Conservation (phyloP, 805 yeast species). For the Lachancea fermentati region DNA sequence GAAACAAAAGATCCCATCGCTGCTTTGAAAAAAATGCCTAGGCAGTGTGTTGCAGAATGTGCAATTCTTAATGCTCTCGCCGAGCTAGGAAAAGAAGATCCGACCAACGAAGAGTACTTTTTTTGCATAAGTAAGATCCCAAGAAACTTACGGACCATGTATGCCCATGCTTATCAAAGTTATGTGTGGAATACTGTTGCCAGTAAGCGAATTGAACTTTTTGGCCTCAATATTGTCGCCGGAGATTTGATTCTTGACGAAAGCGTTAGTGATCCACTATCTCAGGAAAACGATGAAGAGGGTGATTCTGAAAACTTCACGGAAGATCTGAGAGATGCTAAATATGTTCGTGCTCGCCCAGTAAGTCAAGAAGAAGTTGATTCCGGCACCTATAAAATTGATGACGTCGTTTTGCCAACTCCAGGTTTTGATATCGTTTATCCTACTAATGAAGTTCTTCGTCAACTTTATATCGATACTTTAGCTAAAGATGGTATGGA, state of each 20-base stretch:
- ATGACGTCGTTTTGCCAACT: slow-evolving; percentile 88
- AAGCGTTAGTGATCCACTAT: slow-evolving; percentile 40
- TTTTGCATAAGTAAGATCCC: slow-evolving; percentile 86
- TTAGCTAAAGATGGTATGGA: slow-evolving; percentile 82
- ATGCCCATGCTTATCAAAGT: slow-evolving; percentile 96
- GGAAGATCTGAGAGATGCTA: slow-evolving; percentile 62
- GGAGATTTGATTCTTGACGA: slow-evolving; percentile 70
- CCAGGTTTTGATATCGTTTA: slow-evolving; percentile 93
- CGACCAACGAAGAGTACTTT: slow-evolving; percentile 44
- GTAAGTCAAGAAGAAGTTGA: slow-evolving; percentile 70
- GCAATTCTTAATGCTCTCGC: slow-evolving; percentile 59
- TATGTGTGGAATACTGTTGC: slow-evolving; percentile 90
- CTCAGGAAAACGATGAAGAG: slow-evolving; percentile 51
- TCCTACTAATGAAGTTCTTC: slow-evolving; percentile 61
- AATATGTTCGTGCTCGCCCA: slow-evolving; percentile 61
- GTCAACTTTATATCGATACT: slow-evolving; percentile 55
- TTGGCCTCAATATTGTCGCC: slow-evolving; percentile 62
- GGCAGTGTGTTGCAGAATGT: slow-evolving; percentile 79
- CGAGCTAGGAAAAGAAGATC: slow-evolving; percentile 41
- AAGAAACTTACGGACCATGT: slow-evolving; percentile 86
- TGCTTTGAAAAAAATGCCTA: slow-evolving; percentile 77
- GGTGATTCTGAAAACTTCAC: slow-evolving; percentile 42
- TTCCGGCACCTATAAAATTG: slow-evolving; percentile 53
- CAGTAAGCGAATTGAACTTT: slow-evolving; percentile 63
- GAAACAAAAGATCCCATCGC: slow-evolving; percentile 57